Evolutionary conservation across 1,139 yeast species (phyloP), one percentile per base, ranked within the genome.

Genomic region (Blastobotrys illinoisensis): DNA sequence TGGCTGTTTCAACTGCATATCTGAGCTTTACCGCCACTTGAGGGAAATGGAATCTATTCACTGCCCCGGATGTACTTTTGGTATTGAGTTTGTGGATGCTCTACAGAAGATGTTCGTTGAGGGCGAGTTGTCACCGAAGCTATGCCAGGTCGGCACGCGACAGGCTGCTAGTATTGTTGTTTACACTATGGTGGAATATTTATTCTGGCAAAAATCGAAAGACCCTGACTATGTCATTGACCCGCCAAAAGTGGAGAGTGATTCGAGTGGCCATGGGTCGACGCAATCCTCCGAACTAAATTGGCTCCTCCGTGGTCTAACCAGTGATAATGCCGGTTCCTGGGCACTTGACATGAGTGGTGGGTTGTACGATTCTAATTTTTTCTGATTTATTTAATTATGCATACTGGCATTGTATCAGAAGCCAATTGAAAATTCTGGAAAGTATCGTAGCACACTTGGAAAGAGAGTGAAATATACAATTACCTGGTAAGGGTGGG

Each of bases 111-210:
- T 59, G 59, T 56, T 53, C 36, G 24, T 45, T 1, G 16, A 51
- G 5, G 50, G 53, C 40, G 43, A 32, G 7, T 47, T 59, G 20
- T 44, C 56, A 9, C 28, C 56, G 3, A 23, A 32, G 3, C 26
- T 59, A 20, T 58, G 62, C 46, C 23, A 44, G 9, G 47, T 56
- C 44, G 44, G 50, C 5, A 52, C 58, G n/a, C 48, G 62, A 13
- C 49, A 44, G 32, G 56, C 57, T 5, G 52, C 59, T 7, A 47
- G 58, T n/a, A 32, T 58, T 9, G 46, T 53, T 16, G 44, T 57
- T 4, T 55, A 58, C 32, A 49, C 53, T 9, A 47, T 28, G 18
- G 40, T 24, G 24, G 51, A 49, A 23, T 18, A 43, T 20, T 19
- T 48, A 7, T 48, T 32, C 23, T 48, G 50, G 50, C 40, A 48